Base-by-base conservation (phyloP, 2,329 filamentous ascomycete genomes). In the Lasiodiplodia citricola region DNA sequence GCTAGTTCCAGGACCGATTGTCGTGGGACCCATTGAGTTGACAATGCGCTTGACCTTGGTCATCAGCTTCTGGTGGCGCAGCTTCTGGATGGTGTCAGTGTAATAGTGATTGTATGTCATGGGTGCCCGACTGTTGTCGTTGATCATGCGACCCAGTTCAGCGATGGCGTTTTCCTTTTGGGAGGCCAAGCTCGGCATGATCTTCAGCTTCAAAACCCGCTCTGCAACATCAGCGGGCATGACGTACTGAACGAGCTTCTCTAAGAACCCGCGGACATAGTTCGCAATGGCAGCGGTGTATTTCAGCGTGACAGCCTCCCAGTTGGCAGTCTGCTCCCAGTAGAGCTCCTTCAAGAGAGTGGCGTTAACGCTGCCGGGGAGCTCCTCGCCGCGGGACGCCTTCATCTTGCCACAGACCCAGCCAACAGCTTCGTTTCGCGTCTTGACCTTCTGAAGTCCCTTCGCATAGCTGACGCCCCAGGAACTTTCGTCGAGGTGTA, bases 281-380 rank as follows among this genome's bases (percentile, higher is more conserved):
- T 73, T 71, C 1, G 70, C 57, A 41, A 78, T 75, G 37, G 85
- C 75, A 0, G 75, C 70, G 51, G 84, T 76, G 68, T 84, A 81
- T 0, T 69, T 44, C 2, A 44, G 63, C 2, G 77, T 79, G 3
- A 85, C 80, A 0, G 68, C 35, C 55, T 82, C 75, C 90, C 88
- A 92, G 0, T 83, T 84, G 7, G 72, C 68, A 0, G 84, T 88
- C 68, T 91, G 88, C 57, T 90, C 84, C 31, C 79, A 79, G 73
- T 92, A 92, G 0, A 92, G 75, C 31, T 90, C 85, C 0, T 80
- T 79, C 0, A 91, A 83, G 14, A 91, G 78, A 66, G 87, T 74
- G 0, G 88, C 85, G 69, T 89, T 89, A 75, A 88, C 90, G 0
- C 81, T 87, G 0, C 88, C 87, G 0, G 87, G 86, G 0, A 92